Percentiles rank a stretch among this genome's conserved stretches.
phyloP scores from a whole-genome alignment of 2,329 filamentous ascomycete genomes.

The Penicillium brasilianum region DNA sequence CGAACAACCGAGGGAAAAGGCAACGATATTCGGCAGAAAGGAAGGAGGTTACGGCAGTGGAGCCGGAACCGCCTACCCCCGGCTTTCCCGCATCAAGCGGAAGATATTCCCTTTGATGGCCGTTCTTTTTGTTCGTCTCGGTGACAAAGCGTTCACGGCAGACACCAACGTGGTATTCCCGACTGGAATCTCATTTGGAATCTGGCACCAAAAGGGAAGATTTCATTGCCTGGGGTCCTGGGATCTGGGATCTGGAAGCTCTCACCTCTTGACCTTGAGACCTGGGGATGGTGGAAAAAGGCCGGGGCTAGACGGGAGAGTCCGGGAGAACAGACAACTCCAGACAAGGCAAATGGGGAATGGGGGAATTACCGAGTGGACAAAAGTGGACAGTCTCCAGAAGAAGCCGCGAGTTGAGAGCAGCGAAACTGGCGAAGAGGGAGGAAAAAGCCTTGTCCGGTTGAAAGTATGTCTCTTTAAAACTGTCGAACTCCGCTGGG shows the following conservation, averaged over 20 bases:
- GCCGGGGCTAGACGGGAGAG: conserved; percentile 28
- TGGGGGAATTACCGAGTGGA: conserved; percentile 27
- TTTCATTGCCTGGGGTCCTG: no score
- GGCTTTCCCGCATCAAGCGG: background rate
- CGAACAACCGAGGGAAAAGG: conserved; percentile 39
- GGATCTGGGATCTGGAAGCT: no score
- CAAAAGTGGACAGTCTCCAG: conserved; percentile 7
- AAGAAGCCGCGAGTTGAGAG: conserved; percentile 3
- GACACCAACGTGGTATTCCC: no score
- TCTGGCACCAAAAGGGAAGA: no score
- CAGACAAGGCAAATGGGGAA: conserved; percentile 18
- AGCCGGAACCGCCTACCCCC: conserved; percentile 24
- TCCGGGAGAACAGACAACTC: conserved; percentile 26
- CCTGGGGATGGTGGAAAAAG: conserved; percentile 9
- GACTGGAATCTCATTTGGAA: no score
- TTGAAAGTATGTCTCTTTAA: background rate
- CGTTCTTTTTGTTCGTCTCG: no score
- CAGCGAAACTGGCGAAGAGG: conserved; percentile 10
- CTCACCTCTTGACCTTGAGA: no score
- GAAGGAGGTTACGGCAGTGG: conserved; percentile 33
- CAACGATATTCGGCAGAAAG: conserved; percentile 41
- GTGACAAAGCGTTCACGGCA: no score
- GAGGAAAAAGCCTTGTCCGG: conserved; percentile 37
- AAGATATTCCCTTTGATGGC: no score
- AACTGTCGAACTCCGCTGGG: conserved; percentile 13